Base-by-base conservation (phyloP, 2,329 filamentous ascomycete species). In the Aspergillus latus region DNA sequence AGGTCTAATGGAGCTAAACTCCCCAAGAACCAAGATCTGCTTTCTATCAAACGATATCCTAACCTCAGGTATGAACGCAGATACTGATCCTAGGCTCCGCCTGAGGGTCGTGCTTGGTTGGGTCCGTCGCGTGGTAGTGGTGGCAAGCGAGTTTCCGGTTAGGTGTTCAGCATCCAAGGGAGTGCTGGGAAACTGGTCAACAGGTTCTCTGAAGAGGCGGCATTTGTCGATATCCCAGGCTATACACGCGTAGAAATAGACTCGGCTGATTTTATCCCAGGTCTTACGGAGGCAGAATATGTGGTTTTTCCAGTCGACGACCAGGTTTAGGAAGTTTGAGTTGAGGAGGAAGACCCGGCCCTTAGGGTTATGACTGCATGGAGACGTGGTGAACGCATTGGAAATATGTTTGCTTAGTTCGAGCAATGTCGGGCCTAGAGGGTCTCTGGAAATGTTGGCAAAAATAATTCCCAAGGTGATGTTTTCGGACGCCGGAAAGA, bases 271-370 rank as follows among this genome's bases (percentile, higher is more conserved):
- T 29, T 56, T 51, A 9, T 62, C 56, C 71, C 73, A 75, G 1
- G 65, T 66, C 2, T 62, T 56, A 2, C 57, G 61, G 5, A 69
- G 53, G 39, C 65, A 67, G 11, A 68, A 67, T 3, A 54, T 57
- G 6, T 45, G n/a, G 52, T 67, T 60, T 1, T 60, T 59, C 13
- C 62, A 52, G 1, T 54, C 52, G 9, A 57, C 45, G 7, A 51
- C 40, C 16, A 62, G 57, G 16, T 49, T 32, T 10, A 70, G 47
- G 15, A 73, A 58, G 6, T 52, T 61, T 13, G 63, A 62, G 40
- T 69, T 61, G 9, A 76, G 64, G 44, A 76, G 65, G 42, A 75
- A 66, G 4, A 76, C 64, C 28, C 64, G 68, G 13, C 71, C 74
- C 2, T 40, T 54, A 10, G 36, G 30, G 5, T 64, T 57, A 2